Percentiles rank a stretch among this genome's conserved stretches.
Evolutionary conservation across 106 monocot genomes (phyloP).

Genomic region (Acanthochlamys bracteata): DNA sequence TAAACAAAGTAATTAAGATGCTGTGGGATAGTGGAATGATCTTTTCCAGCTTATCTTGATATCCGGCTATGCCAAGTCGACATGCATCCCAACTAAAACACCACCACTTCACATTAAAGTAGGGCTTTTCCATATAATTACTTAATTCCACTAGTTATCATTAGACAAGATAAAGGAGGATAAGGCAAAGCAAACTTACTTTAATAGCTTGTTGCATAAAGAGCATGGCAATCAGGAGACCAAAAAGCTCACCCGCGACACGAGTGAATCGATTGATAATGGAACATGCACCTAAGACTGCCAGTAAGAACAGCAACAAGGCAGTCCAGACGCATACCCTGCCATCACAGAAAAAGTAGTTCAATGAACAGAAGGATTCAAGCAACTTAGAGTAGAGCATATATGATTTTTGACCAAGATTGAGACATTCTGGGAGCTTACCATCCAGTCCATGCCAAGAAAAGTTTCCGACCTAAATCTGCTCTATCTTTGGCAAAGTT

Average conservation of each 20-base stretch:
- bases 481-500: slow-evolving; percentile 58
- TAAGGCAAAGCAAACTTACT: no score
- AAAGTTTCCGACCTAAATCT: slow-evolving; percentile 58
- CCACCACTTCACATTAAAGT: no score
- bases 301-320: slow-evolving; percentile 50
- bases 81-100: no score
- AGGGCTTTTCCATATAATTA: no score
- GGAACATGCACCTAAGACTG: slow-evolving; percentile 73
- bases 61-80: no score
- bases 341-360: background rate
- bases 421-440: slow-evolving; percentile 4
- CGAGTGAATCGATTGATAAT: slow-evolving; percentile 88
- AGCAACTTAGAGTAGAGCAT: no score
- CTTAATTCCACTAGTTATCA: no score
- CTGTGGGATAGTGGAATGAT: no score
- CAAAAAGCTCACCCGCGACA: slow-evolving; percentile 77
- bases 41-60: no score
- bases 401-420: background rate
- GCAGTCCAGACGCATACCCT: slow-evolving; percentile 95
- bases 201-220: slow-evolving; percentile 84
- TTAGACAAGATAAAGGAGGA: no score
- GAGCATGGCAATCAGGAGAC: slow-evolving; percentile 76
- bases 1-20: no score
- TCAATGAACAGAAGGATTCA: background rate
- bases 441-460: slow-evolving; percentile 91